Percentiles rank a stretch among this genome's conserved stretches.
These are phyloP conservation scores for Solanum clarkiae DNA, from an alignment of 257 asterid species.

Conservation along the genomic window DNA sequence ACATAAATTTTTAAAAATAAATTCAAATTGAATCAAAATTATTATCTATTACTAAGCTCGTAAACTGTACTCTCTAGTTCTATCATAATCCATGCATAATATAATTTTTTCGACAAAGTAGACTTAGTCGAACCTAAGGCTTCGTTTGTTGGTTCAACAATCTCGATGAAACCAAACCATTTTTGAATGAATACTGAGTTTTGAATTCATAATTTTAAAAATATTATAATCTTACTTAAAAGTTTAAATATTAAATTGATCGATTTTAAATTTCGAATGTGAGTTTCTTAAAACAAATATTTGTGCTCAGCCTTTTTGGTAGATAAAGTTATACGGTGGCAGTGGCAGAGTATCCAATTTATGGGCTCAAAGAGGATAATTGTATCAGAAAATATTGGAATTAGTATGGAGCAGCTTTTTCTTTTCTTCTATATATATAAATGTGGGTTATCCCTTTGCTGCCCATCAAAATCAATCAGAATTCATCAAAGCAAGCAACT, in stretches of 20 bases:
- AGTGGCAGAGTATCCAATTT: neutral
- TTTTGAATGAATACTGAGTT: neutral
- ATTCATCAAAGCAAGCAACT: accelerated
- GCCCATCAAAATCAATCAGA: too few relatives aligned
- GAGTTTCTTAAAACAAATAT: accelerated
- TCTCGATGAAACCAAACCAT: neutral
- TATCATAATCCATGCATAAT: neutral
- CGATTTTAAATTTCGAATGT: neutral
- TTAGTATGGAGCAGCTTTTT: neutral
- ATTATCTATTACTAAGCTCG: neutral
- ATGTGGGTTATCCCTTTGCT: too few relatives aligned
- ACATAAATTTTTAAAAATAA: too few relatives aligned
- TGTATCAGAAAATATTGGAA: neutral
- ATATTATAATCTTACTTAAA: neutral
- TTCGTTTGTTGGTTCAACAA: neutral
- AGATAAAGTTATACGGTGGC: neutral
- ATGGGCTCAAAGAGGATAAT: neutral
- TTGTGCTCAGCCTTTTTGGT: neutral
- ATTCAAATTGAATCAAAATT: neutral
- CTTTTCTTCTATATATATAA: neutral
- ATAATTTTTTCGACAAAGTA: neutral
- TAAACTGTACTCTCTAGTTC: neutral
- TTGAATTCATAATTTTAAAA: neutral
- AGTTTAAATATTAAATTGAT: neutral
- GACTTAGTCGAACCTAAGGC: neutral